Evolutionary conservation across 2,329 filamentous ascomycete genomes (phyloP).

Genomic region (Aspergillus thermomutatus): DNA sequence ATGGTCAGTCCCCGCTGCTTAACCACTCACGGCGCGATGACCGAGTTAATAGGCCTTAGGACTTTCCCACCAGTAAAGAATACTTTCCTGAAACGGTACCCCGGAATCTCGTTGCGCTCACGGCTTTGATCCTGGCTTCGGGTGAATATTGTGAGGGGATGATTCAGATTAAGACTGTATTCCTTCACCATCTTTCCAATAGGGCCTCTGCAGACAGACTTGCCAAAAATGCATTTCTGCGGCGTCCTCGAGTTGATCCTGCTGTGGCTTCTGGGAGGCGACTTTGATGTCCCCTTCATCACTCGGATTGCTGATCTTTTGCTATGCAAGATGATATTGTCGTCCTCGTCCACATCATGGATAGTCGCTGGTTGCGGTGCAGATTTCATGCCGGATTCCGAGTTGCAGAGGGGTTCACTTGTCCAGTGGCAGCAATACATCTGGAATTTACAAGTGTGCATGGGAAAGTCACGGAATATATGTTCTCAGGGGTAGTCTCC

Average conservation of each 20-base stretch:
- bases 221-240: slow-evolving; percentile 1
- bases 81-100: slow-evolving; percentile 14
- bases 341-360: neutral
- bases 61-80: slow-evolving; percentile 11
- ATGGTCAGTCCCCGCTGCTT: neutral
- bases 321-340: neutral
- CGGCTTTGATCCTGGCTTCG: slow-evolving; percentile 7
- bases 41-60: neutral
- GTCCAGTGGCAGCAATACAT: too few relatives aligned
- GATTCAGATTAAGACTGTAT: neutral
- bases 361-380: neutral
- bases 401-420: too few relatives aligned
- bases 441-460: too few relatives aligned
- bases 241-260: too few relatives aligned
- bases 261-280: too few relatives aligned
- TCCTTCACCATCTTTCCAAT: slow-evolving; percentile 12
- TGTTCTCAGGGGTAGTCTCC: too few relatives aligned
- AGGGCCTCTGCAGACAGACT: slow-evolving; percentile 7
- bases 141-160: slow-evolving; percentile 15
- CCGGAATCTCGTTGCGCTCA: slow-evolving; percentile 12
- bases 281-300: neutral
- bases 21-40: neutral
- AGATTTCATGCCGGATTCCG: neutral
- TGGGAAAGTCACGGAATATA: too few relatives aligned
- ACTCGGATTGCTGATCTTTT: neutral